phyloP scores from a whole-genome alignment of 352 stramenopile genomes.

The Globisporangium perplexum region DNA sequence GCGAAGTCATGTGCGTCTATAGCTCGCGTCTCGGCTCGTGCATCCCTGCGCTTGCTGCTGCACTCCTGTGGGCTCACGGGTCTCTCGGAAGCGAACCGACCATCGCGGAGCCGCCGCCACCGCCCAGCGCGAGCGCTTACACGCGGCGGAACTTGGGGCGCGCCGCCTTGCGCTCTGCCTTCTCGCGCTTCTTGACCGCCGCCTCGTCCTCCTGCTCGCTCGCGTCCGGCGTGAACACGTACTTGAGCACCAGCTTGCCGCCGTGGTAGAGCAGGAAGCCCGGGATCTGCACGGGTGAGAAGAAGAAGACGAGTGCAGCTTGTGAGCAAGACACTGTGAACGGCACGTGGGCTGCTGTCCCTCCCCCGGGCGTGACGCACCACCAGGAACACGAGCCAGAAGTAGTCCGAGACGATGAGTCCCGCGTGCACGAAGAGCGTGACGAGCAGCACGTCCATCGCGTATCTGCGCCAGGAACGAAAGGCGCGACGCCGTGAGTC shows the following conservation, averaged over 20 bases:
- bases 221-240: slow-evolving; percentile 69
- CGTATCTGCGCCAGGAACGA: slow-evolving; percentile 29
- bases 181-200: slow-evolving; percentile 68
- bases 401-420: slow-evolving; percentile 81
- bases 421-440: slow-evolving; percentile 77
- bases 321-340: background rate
- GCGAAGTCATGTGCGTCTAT: background rate
- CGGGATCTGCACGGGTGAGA: slow-evolving; percentile 71
- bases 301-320: too few relatives aligned
- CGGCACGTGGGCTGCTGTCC: too few relatives aligned
- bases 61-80: background rate
- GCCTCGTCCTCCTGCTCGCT: slow-evolving; percentile 48
- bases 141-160: slow-evolving; percentile 48
- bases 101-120: too few relatives aligned
- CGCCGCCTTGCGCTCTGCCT: slow-evolving; percentile 57
- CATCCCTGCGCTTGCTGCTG: background rate
- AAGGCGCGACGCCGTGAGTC: too few relatives aligned
- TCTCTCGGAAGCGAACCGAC: too few relatives aligned
- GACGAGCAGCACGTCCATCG: slow-evolving; percentile 82
- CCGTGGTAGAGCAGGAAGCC: slow-evolving; percentile 80
- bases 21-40: background rate
- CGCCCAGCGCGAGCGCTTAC: too few relatives aligned
- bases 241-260: slow-evolving; percentile 70
- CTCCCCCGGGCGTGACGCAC: slow-evolving; percentile 26
- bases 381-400: slow-evolving; percentile 78